Percentiles rank a stretch among this genome's conserved stretches.
phyloP scores from a whole-genome alignment of 345 rosid genomes.

The Kernera saxatilis region DNA sequence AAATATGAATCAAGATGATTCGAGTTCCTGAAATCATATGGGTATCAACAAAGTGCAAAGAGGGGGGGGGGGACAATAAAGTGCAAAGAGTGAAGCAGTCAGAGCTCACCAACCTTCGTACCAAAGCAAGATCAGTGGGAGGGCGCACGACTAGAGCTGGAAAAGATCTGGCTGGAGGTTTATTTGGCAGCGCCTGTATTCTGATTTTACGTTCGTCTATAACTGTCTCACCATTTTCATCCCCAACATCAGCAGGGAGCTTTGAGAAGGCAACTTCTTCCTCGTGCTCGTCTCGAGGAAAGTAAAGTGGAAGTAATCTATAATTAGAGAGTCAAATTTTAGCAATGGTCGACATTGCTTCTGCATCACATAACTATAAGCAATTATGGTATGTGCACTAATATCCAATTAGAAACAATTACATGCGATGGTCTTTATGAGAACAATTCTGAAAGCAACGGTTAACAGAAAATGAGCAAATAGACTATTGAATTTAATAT shows the following conservation, averaged over 20 bases:
- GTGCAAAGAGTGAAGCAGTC: not conserved
- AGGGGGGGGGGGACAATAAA: not conserved
- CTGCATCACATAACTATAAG: not conserved
- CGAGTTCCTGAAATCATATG: conserved; percentile 59
- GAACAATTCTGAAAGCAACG: not conserved
- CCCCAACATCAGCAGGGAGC: conserved; percentile 97
- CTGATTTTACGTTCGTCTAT: conserved; percentile 95
- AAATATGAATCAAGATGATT: conserved; percentile 71
- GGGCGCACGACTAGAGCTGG: conserved; percentile 60
- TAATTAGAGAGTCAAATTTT: conserved; percentile 20
- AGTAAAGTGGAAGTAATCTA: conserved; percentile 94
- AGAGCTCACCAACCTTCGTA: conserved; percentile 61
- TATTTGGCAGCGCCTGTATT: conserved; percentile 89
- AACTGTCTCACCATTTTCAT: conserved; percentile 95
- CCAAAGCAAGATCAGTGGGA: conserved; percentile 67
- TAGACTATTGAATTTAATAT: not conserved
- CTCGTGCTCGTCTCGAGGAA: conserved; percentile 93
- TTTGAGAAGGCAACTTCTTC: conserved; percentile 82
- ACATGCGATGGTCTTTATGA: not conserved
- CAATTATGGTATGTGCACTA: not conserved
- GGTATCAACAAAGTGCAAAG: not conserved
- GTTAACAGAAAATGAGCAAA: not conserved
- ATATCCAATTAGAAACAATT: not conserved
- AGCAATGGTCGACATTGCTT: conserved; percentile 5
- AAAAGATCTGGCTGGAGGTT: conserved; percentile 47